These are phyloP conservation scores for Talaromyces stipitatus DNA, from an alignment of 495 filamentous ascomycete species.

Conservation along the genomic window DNA sequence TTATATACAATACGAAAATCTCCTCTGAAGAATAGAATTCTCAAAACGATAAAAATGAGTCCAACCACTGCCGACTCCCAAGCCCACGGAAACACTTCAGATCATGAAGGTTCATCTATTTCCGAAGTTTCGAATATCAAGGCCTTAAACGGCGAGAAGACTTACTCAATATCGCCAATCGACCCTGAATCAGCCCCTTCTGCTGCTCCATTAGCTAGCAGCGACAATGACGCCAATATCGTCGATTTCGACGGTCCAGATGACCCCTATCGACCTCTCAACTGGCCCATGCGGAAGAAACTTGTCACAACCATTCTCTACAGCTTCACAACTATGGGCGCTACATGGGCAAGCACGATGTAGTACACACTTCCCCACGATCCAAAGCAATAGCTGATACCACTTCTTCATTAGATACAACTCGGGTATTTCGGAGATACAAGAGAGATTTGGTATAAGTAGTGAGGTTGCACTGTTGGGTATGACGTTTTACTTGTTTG, in stretches of 20 bases:
- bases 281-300: conserved; percentile 52
- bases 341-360: not conserved
- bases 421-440: not conserved
- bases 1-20: not conserved
- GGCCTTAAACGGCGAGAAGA: not conserved
- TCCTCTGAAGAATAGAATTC: not conserved
- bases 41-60: not conserved
- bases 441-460: conserved; percentile 32
- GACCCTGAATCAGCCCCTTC: not conserved
- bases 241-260: conserved; percentile 55
- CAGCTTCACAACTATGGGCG: not conserved
- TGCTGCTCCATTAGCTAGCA: not conserved
- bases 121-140: not conserved
- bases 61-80: not conserved
- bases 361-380: not conserved
- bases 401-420: not conserved
- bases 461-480: conserved; percentile 49
- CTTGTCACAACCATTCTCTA: not conserved
- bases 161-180: not conserved
- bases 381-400: not conserved
- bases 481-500: conserved; percentile 50
- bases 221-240: conserved; percentile 34
- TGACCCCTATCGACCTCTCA: conserved; percentile 54
- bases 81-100: not conserved
- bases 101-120: not conserved